phyloP scores from a whole-genome alignment of 75 land plant genomes.

The Pinus tabuliformis region DNA sequence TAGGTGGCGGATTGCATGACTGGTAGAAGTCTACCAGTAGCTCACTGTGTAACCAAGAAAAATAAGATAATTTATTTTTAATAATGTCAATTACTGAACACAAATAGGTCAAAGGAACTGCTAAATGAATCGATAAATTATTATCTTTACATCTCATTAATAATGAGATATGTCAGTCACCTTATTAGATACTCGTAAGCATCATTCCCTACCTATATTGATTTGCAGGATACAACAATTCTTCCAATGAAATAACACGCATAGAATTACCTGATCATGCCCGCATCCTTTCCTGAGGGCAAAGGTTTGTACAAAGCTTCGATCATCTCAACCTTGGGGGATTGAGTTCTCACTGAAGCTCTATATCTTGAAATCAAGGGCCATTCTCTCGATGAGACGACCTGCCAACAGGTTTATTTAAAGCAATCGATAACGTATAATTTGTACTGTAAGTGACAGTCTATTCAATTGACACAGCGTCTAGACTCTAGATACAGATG shows the following conservation, averaged over 20 bases:
- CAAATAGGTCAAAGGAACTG: too few relatives aligned
- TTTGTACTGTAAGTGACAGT: too few relatives aligned
- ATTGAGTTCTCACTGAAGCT: background rate
- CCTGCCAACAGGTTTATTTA: background rate
- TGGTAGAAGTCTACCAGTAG: constrained; percentile 52
- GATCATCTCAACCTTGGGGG: background rate
- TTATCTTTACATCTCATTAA: too few relatives aligned
- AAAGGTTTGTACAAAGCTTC: background rate
- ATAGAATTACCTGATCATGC: background rate
- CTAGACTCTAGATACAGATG: too few relatives aligned
- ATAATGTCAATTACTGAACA: too few relatives aligned
- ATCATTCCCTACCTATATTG: too few relatives aligned
- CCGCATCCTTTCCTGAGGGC: background rate
- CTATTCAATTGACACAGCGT: too few relatives aligned
- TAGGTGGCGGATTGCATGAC: constrained; percentile 9
- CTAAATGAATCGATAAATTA: background rate
- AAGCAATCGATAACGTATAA: too few relatives aligned
- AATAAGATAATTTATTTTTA: too few relatives aligned
- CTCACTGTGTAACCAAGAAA: constrained; percentile 39
- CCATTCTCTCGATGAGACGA: background rate
- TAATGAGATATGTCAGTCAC: too few relatives aligned
- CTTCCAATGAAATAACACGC: background rate
- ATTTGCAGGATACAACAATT: too few relatives aligned
- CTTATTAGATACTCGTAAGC: too few relatives aligned
- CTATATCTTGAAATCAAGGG: constrained; percentile 4